Evolutionary conservation across 805 yeast species (phyloP), one percentile per base, ranked within the genome.

Genomic region (Monosporozyma yasuniensis): DNA sequence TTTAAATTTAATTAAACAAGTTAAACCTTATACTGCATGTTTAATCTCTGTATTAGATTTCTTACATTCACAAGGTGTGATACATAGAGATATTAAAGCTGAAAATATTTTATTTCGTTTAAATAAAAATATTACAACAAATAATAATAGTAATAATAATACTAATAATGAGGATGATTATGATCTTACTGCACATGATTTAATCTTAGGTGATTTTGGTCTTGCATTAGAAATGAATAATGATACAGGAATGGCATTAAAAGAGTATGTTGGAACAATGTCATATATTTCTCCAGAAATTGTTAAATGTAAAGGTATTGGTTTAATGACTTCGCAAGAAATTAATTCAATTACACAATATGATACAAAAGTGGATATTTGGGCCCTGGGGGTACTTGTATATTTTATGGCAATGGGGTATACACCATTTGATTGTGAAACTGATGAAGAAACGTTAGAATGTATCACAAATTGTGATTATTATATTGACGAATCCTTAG

Each of bases 221-320:
- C 66, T 82, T 27, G 83, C 88, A 12, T 66, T 79, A 11, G 70
- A 75, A 37, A 64, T 76, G 7, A 70, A 68, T 30, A 68, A 70
- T 47, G 68, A 66, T 25, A 57, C 25, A 48, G 53, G 42, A 60
- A 69, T 56, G 53, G 65, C 50, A 52, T 73, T 53, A 63, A 70
- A 53, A 71, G 83, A 51, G 66, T 80, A 37, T 72, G 83, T 58
- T 5, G 91, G 91, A 0, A 84, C 91, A 1, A 74, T 84, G 6
- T 81, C 86, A 19, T 84, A 84, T 64, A 79, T 84, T 76, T 84
- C 90, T 0, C 91, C 91, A 1, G 90, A 84, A 59, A 72, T 84
- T 39, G 70, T 78, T 49, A 63, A 69, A 14, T 69, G 75, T 46
- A 61, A 68, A 39, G 60, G 57, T 28, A 61, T 66, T n/a, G 56